These are phyloP conservation scores for Alternaria burnsii DNA, from an alignment of 2,329 filamentous ascomycete genomes.

Conservation along the genomic window DNA sequence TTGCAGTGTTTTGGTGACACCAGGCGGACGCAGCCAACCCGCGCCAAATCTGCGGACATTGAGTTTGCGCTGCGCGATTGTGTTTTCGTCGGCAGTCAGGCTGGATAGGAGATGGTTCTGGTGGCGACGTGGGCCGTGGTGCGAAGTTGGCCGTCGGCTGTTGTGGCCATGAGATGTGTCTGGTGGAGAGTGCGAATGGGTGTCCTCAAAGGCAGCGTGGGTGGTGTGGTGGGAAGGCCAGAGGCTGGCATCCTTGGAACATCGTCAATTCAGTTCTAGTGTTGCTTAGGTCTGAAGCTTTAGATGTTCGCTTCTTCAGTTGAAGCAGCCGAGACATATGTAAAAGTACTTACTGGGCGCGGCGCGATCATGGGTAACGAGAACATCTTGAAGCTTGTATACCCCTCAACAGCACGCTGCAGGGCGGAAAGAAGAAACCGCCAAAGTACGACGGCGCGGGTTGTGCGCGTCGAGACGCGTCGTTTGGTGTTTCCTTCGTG, in stretches of 20 bases:
- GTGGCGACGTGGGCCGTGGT: slow-evolving; percentile 25
- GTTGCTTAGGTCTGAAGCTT: not conserved
- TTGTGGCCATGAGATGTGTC: slow-evolving; percentile 22
- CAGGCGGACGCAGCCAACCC: slow-evolving; percentile 89
- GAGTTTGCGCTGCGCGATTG: slow-evolving; percentile 76
- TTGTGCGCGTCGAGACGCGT: slow-evolving; percentile 15
- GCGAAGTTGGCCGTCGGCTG: slow-evolving; percentile 30
- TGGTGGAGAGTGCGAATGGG: slow-evolving; percentile 30
- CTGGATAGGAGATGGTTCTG: slow-evolving; percentile 64
- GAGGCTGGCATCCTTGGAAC: slow-evolving; percentile 39
- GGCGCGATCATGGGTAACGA: slow-evolving; percentile 31
- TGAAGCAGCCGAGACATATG: not conserved
- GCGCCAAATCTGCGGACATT: slow-evolving; percentile 89
- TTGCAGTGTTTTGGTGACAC: slow-evolving; percentile 86
- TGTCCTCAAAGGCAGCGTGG: slow-evolving; percentile 29
- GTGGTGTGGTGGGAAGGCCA: slow-evolving; percentile 40
- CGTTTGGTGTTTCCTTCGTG: slow-evolving; percentile 19
- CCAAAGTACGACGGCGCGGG: not conserved
- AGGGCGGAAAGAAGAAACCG: not conserved
- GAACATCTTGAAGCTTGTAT: slow-evolving; percentile 15
- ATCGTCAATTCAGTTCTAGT: slow-evolving; percentile 7
- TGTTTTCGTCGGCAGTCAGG: slow-evolving; percentile 78
- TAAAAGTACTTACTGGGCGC: slow-evolving; percentile 21
- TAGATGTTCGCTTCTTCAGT: not conserved
- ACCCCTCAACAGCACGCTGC: not conserved